Percentiles rank a stretch among this genome's conserved stretches.
phyloP scores from a whole-genome alignment of 495 filamentous ascomycete species.

The Penicillium arizonense region DNA sequence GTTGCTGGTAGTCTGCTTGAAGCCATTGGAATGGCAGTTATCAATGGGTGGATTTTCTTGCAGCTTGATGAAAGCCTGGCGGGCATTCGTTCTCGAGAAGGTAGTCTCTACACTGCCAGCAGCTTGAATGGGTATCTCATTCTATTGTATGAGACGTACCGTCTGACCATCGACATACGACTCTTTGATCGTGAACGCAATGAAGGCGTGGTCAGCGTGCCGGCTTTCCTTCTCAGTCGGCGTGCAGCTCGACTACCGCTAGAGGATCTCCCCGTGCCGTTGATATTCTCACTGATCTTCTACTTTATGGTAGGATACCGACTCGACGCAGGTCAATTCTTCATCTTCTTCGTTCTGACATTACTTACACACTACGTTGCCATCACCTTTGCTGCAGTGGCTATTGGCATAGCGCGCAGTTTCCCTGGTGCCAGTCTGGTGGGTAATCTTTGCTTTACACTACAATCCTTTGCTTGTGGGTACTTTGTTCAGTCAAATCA shows the following conservation, averaged over 20 bases:
- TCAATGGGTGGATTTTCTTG: slow-evolving; percentile 71
- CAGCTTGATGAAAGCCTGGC: slow-evolving; percentile 56
- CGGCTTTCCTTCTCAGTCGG: slow-evolving; percentile 63
- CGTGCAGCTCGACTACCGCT: slow-evolving; percentile 61
- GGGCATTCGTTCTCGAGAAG: slow-evolving; percentile 60
- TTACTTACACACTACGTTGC: slow-evolving; percentile 66
- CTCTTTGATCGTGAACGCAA: slow-evolving; percentile 71
- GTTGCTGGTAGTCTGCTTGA: slow-evolving; percentile 63
- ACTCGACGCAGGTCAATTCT: slow-evolving; percentile 55
- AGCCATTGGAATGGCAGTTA: slow-evolving; percentile 62
- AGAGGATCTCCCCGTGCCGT: slow-evolving; percentile 68
- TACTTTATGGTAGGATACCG: slow-evolving; percentile 79
- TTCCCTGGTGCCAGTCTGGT: slow-evolving; percentile 63
- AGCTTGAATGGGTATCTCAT: slow-evolving; percentile 73
- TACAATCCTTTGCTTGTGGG: slow-evolving; percentile 69
- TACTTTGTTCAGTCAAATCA: slow-evolving; percentile 70
- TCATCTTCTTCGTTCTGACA: slow-evolving; percentile 63
- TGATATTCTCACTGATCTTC: slow-evolving; percentile 64
- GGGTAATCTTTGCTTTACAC: slow-evolving; percentile 65
- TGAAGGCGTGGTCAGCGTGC: slow-evolving; percentile 66
- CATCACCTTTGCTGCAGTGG: slow-evolving; percentile 58
- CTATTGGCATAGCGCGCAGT: slow-evolving; percentile 57
- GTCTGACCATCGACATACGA: slow-evolving; percentile 66
- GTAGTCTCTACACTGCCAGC: slow-evolving; percentile 64
- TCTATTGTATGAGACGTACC: slow-evolving; percentile 69